Percentiles rank a stretch among this genome's conserved stretches.
Conservation (phyloP, 2,329 filamentous ascomycete species). For the Alternaria burnsii region DNA sequence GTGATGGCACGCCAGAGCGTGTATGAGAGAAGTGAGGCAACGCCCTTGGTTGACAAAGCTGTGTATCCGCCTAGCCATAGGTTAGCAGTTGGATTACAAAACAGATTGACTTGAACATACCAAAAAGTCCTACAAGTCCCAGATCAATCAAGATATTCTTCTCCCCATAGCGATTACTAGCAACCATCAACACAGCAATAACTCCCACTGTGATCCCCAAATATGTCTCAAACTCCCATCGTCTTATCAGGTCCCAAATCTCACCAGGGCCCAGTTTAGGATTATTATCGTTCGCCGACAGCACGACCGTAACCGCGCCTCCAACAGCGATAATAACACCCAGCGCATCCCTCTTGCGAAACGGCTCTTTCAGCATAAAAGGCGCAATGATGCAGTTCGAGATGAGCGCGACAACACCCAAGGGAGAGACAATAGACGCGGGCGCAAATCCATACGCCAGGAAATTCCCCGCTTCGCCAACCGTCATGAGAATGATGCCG, state of each 20-base stretch:
- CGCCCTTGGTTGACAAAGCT: constrained; percentile 94
- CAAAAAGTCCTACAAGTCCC: constrained; percentile 91
- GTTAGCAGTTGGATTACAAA: constrained; percentile 21
- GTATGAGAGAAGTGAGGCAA: constrained; percentile 92
- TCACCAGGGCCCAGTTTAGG: constrained; percentile 89
- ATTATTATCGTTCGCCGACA: constrained; percentile 89
- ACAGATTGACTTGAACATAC: constrained; percentile 57
- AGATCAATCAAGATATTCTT: constrained; percentile 90
- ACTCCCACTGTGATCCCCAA: constrained; percentile 76
- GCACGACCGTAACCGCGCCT: constrained; percentile 89
- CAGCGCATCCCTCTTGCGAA: constrained; percentile 83
- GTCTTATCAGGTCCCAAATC: constrained; percentile 88
- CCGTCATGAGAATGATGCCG: constrained; percentile 88
- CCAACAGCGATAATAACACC: constrained; percentile 87
- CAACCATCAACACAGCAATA: constrained; percentile 80
- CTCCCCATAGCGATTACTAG: constrained; percentile 83
- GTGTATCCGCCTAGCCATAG: constrained; percentile 78
- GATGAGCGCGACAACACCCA: constrained; percentile 95
- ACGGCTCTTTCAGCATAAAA: constrained; percentile 89
- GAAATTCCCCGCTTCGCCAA: constrained; percentile 96
- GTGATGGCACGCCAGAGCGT: constrained; percentile 88
- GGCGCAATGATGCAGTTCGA: constrained; percentile 98
- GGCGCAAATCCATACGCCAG: constrained; percentile 97
- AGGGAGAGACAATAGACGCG: constrained; percentile 93
- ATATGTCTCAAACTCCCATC: constrained; percentile 90